phyloP scores from a whole-genome alignment of 805 yeast genomes.

The Candida jianshihensis region DNA sequence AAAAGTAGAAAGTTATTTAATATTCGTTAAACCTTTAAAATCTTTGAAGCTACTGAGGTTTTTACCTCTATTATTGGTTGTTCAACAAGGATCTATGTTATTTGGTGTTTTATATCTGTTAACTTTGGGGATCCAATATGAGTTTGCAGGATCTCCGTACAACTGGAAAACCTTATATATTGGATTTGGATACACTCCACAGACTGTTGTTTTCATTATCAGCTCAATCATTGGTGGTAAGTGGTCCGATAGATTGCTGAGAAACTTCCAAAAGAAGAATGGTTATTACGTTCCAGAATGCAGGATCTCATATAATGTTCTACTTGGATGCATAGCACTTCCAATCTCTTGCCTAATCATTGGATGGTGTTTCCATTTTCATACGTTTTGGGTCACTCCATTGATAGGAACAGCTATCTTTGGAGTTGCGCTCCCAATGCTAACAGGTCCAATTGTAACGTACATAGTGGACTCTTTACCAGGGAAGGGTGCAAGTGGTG shows the following conservation, averaged over 20 bases:
- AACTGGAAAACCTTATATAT: constrained; percentile 56
- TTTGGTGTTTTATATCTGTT: constrained; percentile 66
- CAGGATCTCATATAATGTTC: constrained; percentile 67
- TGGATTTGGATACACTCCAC: constrained; percentile 78
- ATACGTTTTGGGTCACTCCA: constrained; percentile 71
- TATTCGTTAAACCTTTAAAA: constrained; percentile 51
- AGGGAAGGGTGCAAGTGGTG: constrained; percentile 84
- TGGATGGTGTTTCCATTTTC: constrained; percentile 74
- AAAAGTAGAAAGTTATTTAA: constrained; percentile 39
- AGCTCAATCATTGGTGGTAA: constrained; percentile 78
- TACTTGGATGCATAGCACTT: constrained; percentile 51
- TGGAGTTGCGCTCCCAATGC: constrained; percentile 79
- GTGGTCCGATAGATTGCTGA: constrained; percentile 63
- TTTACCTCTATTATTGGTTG: constrained; percentile 68
- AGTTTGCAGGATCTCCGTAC: constrained; percentile 60
- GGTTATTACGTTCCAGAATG: constrained; percentile 72
- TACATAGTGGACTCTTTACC: constrained; percentile 80
- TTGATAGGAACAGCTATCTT: constrained; percentile 74
- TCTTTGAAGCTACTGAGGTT: constrained; percentile 55
- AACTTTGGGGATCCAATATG: constrained; percentile 64
- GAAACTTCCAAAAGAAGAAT: constrained; percentile 46
- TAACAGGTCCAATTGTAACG: constrained; percentile 74
- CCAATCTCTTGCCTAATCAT: constrained; percentile 67
- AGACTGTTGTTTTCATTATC: constrained; percentile 66
- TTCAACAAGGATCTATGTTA: constrained; percentile 60